A percentile compares a stretch with the other conserved stretches of the same genome.
Evolutionary conservation across 2,329 filamentous ascomycete species (phyloP).

Genomic region (Xylariales sp.): DNA sequence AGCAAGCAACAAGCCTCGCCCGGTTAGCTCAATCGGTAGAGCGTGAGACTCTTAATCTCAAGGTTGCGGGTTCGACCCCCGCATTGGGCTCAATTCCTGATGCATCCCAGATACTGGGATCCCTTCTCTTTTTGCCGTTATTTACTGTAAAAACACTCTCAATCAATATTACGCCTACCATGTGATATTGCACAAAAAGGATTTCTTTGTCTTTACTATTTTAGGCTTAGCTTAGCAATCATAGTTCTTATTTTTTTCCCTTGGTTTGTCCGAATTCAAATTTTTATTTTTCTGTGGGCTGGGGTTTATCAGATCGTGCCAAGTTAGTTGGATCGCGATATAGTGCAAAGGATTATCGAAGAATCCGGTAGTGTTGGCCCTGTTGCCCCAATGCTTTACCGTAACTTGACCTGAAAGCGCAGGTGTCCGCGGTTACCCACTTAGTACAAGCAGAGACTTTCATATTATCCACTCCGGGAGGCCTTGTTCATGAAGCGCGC

Average conservation of each 20-base stretch:
- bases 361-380: too few relatives aligned
- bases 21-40: slow-evolving; percentile 66
- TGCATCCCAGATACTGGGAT: slow-evolving; percentile 11
- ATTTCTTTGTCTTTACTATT: background rate
- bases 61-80: slow-evolving; percentile 33
- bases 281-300: background rate
- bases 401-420: too few relatives aligned
- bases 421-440: too few relatives aligned
- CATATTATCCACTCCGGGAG: too few relatives aligned
- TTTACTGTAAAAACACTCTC: background rate
- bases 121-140: background rate
- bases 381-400: too few relatives aligned
- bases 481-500: too few relatives aligned
- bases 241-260: background rate
- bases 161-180: too few relatives aligned
- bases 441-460: too few relatives aligned
- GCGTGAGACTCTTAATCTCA: slow-evolving; percentile 59
- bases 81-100: slow-evolving; percentile 33
- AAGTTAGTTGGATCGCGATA: too few relatives aligned
- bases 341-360: too few relatives aligned
- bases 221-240: background rate
- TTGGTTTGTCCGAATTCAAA: background rate
- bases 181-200: too few relatives aligned
- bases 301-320: background rate
- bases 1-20: slow-evolving; percentile 20